Evolutionary conservation across 1,139 yeast species (phyloP), one percentile per base, ranked within the genome.

Genomic region (Meyerozyma guilliermondii): DNA sequence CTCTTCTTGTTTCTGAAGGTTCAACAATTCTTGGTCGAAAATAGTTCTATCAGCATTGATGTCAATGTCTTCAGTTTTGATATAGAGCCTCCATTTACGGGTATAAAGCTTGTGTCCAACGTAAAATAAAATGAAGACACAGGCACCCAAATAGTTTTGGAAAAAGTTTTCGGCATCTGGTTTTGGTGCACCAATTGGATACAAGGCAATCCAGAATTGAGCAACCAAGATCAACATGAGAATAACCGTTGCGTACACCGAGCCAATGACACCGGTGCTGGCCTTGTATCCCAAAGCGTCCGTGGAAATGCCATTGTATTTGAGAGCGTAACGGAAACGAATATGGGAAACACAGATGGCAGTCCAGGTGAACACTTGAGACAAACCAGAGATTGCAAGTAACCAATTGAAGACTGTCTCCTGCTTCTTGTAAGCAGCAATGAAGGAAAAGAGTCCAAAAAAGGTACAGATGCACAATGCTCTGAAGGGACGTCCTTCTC

Each of bases 351-450:
- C 45, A 48, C 74, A 68, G 47, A 71, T 68, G 39, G 67, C 63
- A 23, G 64, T 59, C 76, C 76, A 71, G 35, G 71, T 68, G 49
- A 71, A 65, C 33, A 71, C 63, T 46, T 67, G 70, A 8, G 74
- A 66, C 43, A 71, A 56, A 16, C 74, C 76, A 41, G 73, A 68
- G 45, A 71, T 65, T 24, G 74, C 65, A 54, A 71, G 63, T 43
- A 71, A 61, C 74, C 75, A 71, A 46, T 62, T 61, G 58, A 71
- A 71, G 9, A 71, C 75, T 17, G 65, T 58, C 43, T 66, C 71
- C 52, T 69, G 70, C 42, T 67, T 58, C 40, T 63, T 53, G 56
- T 57, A 70, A 14, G 74, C 68, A 35, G 75, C 76, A 48, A 71
- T 69, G 47, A 56, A 59, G 11, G 58, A 54, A 35, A 60, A 56